A percentile compares a stretch with the other conserved stretches of the same genome.
These are phyloP conservation scores for Ophiognomonia clavigignenti-juglandacearum DNA, from an alignment of 2,329 filamentous ascomycete species.

Conservation along the genomic window DNA sequence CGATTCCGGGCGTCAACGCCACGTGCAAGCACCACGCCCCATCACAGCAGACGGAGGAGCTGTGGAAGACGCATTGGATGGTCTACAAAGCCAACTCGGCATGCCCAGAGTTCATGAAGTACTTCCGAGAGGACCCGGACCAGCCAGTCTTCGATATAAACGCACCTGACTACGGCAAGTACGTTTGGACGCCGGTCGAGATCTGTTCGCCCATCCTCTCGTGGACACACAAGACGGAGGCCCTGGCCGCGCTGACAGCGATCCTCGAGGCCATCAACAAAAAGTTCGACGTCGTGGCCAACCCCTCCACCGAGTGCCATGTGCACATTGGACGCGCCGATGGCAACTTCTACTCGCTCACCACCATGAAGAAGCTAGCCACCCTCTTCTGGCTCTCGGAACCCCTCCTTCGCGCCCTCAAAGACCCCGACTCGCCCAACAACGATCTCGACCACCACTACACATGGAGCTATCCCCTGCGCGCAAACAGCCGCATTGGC, in stretches of 20 bases:
- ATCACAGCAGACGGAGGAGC: constrained; percentile 23
- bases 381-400: constrained; percentile 33
- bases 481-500: constrained; percentile 28
- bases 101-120: constrained; percentile 21
- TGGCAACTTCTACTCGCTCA: constrained; percentile 25
- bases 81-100: constrained; percentile 38
- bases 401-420: constrained; percentile 29
- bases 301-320: constrained; percentile 35
- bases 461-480: constrained; percentile 32
- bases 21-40: constrained; percentile 25
- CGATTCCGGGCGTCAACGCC: constrained; percentile 20
- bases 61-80: constrained; percentile 33
- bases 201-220: constrained; percentile 31
- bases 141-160: constrained; percentile 1
- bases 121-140: constrained; percentile 19
- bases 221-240: constrained; percentile 19
- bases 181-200: constrained; percentile 31
- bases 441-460: constrained; percentile 30
- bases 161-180: constrained; percentile 18
- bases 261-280: constrained; percentile 23
- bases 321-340: constrained; percentile 33
- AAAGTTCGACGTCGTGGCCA: constrained; percentile 25
- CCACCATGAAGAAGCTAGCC: constrained; percentile 29
- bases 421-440: constrained; percentile 32
- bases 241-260: constrained; percentile 16